phyloP scores from a whole-genome alignment of 116 monocot genomes.

The Trichopus zeylanicus region DNA sequence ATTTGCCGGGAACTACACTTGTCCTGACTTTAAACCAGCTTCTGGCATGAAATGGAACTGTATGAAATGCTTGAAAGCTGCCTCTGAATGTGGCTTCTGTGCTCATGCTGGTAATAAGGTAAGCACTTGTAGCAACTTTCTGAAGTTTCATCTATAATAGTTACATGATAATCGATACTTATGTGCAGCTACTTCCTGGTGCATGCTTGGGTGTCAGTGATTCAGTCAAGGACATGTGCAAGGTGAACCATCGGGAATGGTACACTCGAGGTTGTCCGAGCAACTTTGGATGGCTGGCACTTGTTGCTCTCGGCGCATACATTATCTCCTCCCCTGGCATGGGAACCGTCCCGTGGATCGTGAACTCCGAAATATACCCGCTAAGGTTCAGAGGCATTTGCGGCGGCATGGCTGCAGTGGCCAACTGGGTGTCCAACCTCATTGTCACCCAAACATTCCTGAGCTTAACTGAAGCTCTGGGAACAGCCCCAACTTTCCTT shows the following conservation, averaged over 20 bases:
- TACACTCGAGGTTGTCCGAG: constrained; percentile 77
- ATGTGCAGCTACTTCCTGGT: constrained; percentile 49
- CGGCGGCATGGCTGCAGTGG: constrained; percentile 78
- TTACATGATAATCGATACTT: background rate
- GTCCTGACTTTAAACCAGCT: constrained; percentile 36
- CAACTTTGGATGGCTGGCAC: constrained; percentile 66
- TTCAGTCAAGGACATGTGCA: constrained; percentile 19
- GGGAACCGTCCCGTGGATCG: constrained; percentile 89
- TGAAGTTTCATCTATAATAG: background rate
- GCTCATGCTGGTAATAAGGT: constrained; percentile 34
- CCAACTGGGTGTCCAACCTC: constrained; percentile 84
- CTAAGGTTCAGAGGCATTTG: constrained; percentile 60
- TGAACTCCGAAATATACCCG: constrained; percentile 92
- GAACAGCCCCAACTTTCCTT: constrained; percentile 53
- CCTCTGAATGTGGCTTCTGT: constrained; percentile 58
- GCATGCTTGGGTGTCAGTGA: constrained; percentile 40
- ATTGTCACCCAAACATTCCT: constrained; percentile 68
- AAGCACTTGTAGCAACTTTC: background rate
- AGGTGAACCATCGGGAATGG: constrained; percentile 32
- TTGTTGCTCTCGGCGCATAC: constrained; percentile 51
- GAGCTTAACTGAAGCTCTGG: constrained; percentile 54
- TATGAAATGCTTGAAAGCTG: constrained; percentile 56
- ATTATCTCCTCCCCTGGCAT: constrained; percentile 89
- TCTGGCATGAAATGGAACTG: constrained; percentile 45
- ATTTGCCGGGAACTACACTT: constrained; percentile 35